Conservation (phyloP, 805 yeast species). For the Spathaspora girioi region DNA sequence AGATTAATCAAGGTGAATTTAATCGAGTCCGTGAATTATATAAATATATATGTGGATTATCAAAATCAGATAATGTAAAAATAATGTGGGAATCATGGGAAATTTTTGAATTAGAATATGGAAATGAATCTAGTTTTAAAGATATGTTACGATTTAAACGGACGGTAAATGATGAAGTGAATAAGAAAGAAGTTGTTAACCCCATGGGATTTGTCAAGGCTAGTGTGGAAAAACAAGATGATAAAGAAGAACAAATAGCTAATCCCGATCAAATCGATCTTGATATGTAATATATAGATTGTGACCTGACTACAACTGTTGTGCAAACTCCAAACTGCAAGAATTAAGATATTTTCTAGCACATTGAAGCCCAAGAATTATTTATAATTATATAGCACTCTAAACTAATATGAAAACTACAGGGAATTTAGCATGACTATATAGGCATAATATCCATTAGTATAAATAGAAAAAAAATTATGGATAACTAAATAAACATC, state of each 20-base stretch:
- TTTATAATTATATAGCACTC: no score
- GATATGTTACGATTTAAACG: slow-evolving; percentile 67
- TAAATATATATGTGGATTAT: slow-evolving; percentile 30
- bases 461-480: background rate
- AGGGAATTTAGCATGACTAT: no score
- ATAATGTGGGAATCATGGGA: slow-evolving; percentile 67
- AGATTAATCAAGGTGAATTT: slow-evolving; percentile 48
- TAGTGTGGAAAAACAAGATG: background rate
- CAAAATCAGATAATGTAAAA: slow-evolving; percentile 13
- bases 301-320: no score
- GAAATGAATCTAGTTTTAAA: slow-evolving; percentile 68
- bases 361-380: no score
- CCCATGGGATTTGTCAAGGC: slow-evolving; percentile 51
- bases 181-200: slow-evolving; percentile 11
- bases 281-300: slow-evolving; percentile 31
- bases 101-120: slow-evolving; percentile 66
- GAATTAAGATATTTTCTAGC: no score
- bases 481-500: background rate
- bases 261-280: slow-evolving; percentile 65
- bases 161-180: slow-evolving; percentile 10
- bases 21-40: slow-evolving; percentile 62
- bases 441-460: no score
- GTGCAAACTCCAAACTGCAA: no score
- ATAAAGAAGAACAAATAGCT: slow-evolving; percentile 1
- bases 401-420: no score